Base-by-base conservation (phyloP, 345 rosid genomes). In the Eucalyptus marginata region DNA sequence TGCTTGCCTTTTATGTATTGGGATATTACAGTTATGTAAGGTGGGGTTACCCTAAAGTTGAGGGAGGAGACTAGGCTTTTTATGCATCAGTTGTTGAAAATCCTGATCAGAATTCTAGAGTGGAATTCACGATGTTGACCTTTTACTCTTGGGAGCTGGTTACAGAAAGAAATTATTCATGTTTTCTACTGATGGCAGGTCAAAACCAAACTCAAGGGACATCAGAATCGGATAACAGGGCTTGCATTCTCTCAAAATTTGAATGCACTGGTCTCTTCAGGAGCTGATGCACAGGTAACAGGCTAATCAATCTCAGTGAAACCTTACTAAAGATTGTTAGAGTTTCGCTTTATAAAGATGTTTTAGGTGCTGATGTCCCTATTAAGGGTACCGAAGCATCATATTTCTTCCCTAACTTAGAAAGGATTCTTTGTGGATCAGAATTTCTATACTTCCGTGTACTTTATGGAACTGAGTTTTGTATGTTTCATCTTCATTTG, bases 261-360 rank as follows among this genome's bases (percentile, higher is more conserved):
- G 76, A 96, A 96, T 86, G 92, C 94, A 31, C 94, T 96, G 51
- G 95, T 96, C 76, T 96, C 99, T 46, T 96, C 98, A 18, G 98
- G 99, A 85, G 97, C 99, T 90, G 99, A 96, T 93, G 94, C 97
- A 20, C 97, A 96, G 96, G 99, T 94, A 86, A 54, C 47, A 40
- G 84, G 84, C 47, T 76, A 76, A 76, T 13, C 29, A 11, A 40
- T 76, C 47, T 76, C 47, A 40, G 84, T 24, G 5, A 25, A 76
- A 76, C 84, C 84, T 76, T 22, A 76, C 11, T 76, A 6, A 36
- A 76, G 27, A 40, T 40, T 76, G 84, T 47, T 76, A 40, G 47
- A 20, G 84, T 40, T 76, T 76, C 5, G 15, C 15, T 76, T 40
- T 20, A 76, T 40, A 6, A 76, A 76, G 29, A 76, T 36, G 47